Evolutionary conservation across 345 rosid species (phyloP).

Genomic region (Pistacia vera): DNA sequence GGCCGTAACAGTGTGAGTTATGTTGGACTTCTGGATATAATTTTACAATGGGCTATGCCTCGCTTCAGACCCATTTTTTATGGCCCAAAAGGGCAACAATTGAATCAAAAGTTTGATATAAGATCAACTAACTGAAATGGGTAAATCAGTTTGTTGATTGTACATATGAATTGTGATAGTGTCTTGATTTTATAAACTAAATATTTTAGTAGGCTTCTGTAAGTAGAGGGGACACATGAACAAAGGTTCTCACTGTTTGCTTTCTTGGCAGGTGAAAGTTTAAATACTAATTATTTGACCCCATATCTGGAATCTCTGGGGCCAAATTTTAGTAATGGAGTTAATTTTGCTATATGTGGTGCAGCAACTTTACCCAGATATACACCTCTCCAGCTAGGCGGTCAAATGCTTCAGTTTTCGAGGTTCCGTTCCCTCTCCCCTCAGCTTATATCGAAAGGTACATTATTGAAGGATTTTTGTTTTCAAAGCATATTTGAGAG

Average conservation of each 20-base stretch:
- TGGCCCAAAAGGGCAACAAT: neutral
- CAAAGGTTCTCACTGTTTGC: no score
- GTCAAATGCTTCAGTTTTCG: slow-evolving; percentile 47
- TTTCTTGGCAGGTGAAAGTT: slow-evolving; percentile 39
- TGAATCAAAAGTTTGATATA: no score
- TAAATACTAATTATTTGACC: slow-evolving; percentile 34
- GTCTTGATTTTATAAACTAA: no score
- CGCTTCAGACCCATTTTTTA: neutral
- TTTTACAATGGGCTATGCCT: neutral
- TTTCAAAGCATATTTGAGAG: neutral
- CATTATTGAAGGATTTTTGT: neutral
- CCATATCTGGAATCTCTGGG: slow-evolving; percentile 39
- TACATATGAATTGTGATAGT: no score
- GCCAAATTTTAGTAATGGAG: slow-evolving; percentile 40
- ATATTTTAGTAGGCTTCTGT: no score
- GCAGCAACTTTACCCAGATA: slow-evolving; percentile 34
- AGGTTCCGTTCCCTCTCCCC: slow-evolving; percentile 43
- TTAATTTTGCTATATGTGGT: slow-evolving; percentile 41
- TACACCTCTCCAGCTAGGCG: slow-evolving; percentile 35
- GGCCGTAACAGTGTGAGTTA: no score
- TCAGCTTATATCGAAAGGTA: slow-evolving; percentile 31
- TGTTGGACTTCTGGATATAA: no score
- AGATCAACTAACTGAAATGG: no score
- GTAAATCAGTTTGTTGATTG: no score
- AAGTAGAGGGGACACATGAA: no score